Evolutionary conservation across 371 early-diverging fungal species (phyloP).

Genomic region (Umbelopsis sp.): DNA sequence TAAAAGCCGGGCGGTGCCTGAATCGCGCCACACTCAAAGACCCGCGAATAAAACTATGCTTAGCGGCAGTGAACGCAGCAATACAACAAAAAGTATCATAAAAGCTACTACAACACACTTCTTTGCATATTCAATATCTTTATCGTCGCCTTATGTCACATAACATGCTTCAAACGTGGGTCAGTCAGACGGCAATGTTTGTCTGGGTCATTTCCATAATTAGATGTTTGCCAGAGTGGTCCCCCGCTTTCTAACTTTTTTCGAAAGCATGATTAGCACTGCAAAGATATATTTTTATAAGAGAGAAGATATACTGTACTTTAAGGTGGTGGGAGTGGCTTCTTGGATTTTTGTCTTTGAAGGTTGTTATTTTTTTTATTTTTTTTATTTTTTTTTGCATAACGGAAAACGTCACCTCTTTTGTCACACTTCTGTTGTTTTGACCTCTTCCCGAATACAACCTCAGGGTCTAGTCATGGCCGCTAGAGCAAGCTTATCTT

Average conservation of each 20-base stretch:
- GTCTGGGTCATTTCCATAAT: constrained; percentile 1
- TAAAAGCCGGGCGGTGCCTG: constrained; percentile 1
- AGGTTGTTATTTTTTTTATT: neutral
- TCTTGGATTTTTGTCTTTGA: neutral
- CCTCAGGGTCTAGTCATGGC: neutral
- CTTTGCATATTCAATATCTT: no score
- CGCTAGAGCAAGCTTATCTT: constrained; percentile 17
- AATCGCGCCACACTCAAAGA: constrained; percentile 15
- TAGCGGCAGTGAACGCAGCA: no score
- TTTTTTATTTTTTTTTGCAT: neutral
- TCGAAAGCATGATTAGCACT: no score
- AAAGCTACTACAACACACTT: neutral
- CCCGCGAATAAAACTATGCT: neutral
- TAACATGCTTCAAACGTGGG: neutral
- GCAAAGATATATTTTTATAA: neutral
- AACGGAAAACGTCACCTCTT: neutral
- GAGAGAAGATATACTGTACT: neutral
- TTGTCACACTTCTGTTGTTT: constrained; percentile 2
- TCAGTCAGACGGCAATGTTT: neutral
- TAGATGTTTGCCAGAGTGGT: neutral
- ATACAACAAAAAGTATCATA: neutral
- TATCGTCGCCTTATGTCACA: neutral
- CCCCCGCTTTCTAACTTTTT: no score
- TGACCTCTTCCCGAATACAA: neutral
- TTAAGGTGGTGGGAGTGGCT: neutral